Conservation (phyloP, 371 early-diverging fungal species). For the Mortierella sp. region DNA sequence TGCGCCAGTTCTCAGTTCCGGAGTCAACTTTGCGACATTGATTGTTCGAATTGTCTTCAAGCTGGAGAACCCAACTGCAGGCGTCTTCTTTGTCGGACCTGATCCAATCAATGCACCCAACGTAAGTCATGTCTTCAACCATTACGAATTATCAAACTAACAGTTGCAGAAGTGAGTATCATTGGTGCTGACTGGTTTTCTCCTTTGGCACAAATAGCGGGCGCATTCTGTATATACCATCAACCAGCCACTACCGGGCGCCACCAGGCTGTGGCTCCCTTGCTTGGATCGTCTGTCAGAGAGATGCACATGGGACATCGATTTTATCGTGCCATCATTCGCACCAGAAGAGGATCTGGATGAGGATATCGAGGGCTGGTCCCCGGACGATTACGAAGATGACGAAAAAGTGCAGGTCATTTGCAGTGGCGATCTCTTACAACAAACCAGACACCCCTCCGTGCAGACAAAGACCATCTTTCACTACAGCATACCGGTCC, state of each 20-base stretch:
- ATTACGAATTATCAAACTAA: background rate
- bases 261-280: constrained; percentile 90
- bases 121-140: constrained; percentile 49
- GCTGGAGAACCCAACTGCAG: constrained; percentile 66
- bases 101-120: constrained; percentile 71
- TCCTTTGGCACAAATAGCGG: constrained; percentile 56
- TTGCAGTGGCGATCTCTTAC: constrained; percentile 82
- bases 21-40: constrained; percentile 60
- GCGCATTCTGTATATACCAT: constrained; percentile 83
- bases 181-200: background rate
- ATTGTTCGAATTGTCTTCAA: constrained; percentile 67
- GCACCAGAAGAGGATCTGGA: constrained; percentile 49
- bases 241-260: constrained; percentile 81
- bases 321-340: constrained; percentile 80
- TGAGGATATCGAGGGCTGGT: constrained; percentile 63
- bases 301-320: constrained; percentile 90
- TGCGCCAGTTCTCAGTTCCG: constrained; percentile 24
- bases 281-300: constrained; percentile 85
- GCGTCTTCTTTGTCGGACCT: constrained; percentile 70
- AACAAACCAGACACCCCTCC: constrained; percentile 48
- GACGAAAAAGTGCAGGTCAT: constrained; percentile 77
- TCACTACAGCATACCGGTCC: constrained; percentile 49
- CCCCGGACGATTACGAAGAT: constrained; percentile 59
- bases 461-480: constrained; percentile 35
- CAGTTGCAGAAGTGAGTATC: background rate